Conservation (phyloP, 2,329 filamentous ascomycete species). For the Nigrospora sphaerica region DNA sequence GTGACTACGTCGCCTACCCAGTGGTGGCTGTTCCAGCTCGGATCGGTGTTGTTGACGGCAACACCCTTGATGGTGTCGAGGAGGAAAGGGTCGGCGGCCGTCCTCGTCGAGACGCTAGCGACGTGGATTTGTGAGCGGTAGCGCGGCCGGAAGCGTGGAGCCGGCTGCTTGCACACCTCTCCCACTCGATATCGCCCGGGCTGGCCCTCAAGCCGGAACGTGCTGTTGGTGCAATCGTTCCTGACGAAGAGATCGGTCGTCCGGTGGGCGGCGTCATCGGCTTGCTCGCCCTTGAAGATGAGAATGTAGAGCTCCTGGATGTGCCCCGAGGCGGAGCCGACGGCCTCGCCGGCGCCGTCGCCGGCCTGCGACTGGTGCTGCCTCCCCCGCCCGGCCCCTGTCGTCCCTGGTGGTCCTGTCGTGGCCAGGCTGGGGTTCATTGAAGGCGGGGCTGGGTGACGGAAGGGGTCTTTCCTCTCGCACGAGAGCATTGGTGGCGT, state of each 20-base stretch:
- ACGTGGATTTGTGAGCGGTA: slow-evolving; percentile 15
- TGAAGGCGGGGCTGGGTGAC: background rate
- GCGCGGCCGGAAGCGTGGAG: slow-evolving; percentile 15
- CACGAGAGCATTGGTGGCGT: background rate
- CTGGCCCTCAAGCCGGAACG: slow-evolving; percentile 19
- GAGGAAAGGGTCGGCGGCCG: slow-evolving; percentile 2
- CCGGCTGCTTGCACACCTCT: slow-evolving; percentile 16
- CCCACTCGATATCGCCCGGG: slow-evolving; percentile 16
- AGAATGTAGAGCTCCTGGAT: slow-evolving; percentile 16
- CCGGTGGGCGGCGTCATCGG: slow-evolving; percentile 19
- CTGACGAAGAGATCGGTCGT: slow-evolving; percentile 19
- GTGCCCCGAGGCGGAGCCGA: too few species aligned
- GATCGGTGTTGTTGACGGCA: slow-evolving; percentile 3
- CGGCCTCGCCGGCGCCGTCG: background rate
- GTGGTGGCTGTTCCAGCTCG: slow-evolving; percentile 5
- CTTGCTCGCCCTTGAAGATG: slow-evolving; percentile 20
- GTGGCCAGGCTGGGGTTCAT: background rate
- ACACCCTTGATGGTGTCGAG: slow-evolving; percentile 3
- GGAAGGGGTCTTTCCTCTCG: background rate
- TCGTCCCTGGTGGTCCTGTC: background rate
- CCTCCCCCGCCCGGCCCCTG: background rate
- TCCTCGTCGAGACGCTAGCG: slow-evolving; percentile 2
- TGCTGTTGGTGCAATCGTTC: slow-evolving; percentile 20
- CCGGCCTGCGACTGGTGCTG: background rate
- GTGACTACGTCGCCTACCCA: slow-evolving; percentile 8